Percentiles rank a stretch among this genome's conserved stretches.
These are phyloP conservation scores for Arachis stenosperma DNA, from an alignment of 306 rosid species.

Conservation along the genomic window DNA sequence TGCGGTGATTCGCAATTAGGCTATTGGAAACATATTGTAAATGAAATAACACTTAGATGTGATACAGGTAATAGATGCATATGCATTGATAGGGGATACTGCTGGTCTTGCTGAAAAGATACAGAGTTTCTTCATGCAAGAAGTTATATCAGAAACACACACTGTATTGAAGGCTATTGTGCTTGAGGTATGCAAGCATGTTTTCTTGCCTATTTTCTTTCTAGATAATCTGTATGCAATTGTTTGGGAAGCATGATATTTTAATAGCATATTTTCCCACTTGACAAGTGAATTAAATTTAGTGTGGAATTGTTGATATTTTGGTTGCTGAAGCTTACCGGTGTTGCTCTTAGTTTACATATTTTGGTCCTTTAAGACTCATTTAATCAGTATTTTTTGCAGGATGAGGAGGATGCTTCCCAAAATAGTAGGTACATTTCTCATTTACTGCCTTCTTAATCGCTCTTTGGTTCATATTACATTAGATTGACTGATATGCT, in stretches of 20 bases:
- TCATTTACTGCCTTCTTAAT: conserved; percentile 33
- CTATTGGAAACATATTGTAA: conserved; percentile 28
- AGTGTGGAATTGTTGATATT: background rate
- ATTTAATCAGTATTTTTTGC: conserved; percentile 44
- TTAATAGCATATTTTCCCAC: conserved; percentile 22
- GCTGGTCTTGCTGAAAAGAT: conserved; percentile 98
- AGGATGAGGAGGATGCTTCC: conserved; percentile 70
- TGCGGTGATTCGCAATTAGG: conserved; percentile 17
- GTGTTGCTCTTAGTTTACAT: conserved; percentile 10
- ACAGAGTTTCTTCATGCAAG: conserved; percentile 99
- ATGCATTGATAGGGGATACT: conserved; percentile 91
- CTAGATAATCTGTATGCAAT: conserved; percentile 24
- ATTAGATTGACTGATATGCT: conserved; percentile 42
- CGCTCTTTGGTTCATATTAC: conserved; percentile 9
- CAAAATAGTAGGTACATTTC: conserved; percentile 81
- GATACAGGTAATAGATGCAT: conserved; percentile 93
- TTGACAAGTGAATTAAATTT: conserved; percentile 7
- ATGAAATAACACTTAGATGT: conserved; percentile 40
- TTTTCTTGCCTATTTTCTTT: conserved; percentile 25
- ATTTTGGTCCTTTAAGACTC: conserved; percentile 24
- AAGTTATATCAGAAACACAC: conserved; percentile 94
- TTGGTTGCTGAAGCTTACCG: conserved; percentile 8
- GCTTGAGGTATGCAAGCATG: conserved; percentile 66
- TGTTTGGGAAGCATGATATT: conserved; percentile 29
- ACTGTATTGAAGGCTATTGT: conserved; percentile 70